Evolutionary conservation across 257 asterid genomes (phyloP).

Genomic region (Craterostigma plantagineum): DNA sequence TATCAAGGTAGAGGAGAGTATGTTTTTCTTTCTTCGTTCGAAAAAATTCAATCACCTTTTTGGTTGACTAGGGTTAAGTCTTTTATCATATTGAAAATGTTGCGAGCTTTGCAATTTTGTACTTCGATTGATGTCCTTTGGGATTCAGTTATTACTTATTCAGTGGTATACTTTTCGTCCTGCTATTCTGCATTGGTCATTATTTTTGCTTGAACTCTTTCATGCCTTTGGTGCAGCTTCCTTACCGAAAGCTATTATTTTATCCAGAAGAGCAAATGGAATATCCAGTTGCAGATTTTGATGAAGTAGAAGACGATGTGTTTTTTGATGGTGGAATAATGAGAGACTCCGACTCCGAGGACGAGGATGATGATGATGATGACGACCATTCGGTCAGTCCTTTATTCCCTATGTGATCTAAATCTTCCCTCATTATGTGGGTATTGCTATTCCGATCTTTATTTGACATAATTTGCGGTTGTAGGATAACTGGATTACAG

Average conservation of each 20-base stretch:
- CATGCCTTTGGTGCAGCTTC: constrained; percentile 11
- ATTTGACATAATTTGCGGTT: constrained; percentile 16
- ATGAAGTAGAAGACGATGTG: constrained; percentile 36
- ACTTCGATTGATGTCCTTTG: too few species aligned
- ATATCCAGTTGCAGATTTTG: constrained; percentile 27
- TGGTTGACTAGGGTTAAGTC: too few species aligned
- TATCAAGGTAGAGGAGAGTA: too few species aligned
- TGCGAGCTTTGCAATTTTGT: too few species aligned
- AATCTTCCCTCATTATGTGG: too few species aligned
- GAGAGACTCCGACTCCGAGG: constrained; percentile 34
- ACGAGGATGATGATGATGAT: too few species aligned
- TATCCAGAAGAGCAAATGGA: constrained; percentile 20
- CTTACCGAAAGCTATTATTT: not conserved
- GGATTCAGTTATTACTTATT: too few species aligned
- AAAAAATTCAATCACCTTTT: too few species aligned
- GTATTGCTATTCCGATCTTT: constrained; percentile 2
- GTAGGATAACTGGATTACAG: constrained; percentile 28
- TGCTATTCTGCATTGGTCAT: not conserved
- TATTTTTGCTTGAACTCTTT: not conserved
- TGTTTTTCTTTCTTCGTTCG: too few species aligned
- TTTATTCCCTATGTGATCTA: too few species aligned
- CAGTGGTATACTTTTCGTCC: too few species aligned
- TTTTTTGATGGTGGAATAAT: constrained; percentile 27
- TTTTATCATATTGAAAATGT: too few species aligned
- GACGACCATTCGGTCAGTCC: constrained; percentile 40